Evolutionary conservation across 2,329 filamentous ascomycete species (phyloP).

Genomic region (Alternaria sp.): DNA sequence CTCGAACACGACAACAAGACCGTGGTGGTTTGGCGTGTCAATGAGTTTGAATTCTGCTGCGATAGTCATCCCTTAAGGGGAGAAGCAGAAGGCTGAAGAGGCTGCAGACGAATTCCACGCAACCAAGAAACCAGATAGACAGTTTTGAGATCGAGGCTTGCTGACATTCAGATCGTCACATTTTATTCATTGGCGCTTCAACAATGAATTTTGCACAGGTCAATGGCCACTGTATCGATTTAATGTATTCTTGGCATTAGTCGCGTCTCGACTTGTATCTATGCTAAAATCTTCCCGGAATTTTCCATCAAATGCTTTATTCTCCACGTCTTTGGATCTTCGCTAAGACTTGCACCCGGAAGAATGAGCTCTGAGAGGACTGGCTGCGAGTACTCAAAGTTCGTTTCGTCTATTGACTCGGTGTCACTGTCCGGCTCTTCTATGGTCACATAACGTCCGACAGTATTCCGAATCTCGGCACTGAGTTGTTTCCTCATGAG

Average conservation of each 20-base stretch:
- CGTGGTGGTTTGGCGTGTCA: too few species aligned
- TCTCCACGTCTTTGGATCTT: conserved; percentile 4
- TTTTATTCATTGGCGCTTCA: background rate
- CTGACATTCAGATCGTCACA: background rate
- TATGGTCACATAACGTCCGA: background rate
- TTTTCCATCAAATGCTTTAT: conserved; percentile 4
- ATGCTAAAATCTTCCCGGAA: background rate
- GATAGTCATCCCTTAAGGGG: too few species aligned
- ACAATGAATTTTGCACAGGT: background rate
- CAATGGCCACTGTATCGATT: background rate
- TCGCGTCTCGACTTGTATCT: background rate
- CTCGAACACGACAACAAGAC: too few species aligned
- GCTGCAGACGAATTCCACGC: background rate
- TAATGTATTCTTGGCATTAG: background rate
- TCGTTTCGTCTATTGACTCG: background rate
- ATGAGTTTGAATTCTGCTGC: too few species aligned
- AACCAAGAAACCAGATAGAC: background rate
- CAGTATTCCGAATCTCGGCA: background rate
- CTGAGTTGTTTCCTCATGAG: conserved; percentile 10
- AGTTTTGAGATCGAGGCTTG: background rate
- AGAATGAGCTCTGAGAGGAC: conserved; percentile 8
- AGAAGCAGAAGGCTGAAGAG: too few species aligned
- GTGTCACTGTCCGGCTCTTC: background rate
- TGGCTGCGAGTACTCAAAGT: background rate
- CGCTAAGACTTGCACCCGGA: conserved; percentile 3